phyloP scores from a whole-genome alignment of 805 yeast species.

The Metschnikowia dekortorum region DNA sequence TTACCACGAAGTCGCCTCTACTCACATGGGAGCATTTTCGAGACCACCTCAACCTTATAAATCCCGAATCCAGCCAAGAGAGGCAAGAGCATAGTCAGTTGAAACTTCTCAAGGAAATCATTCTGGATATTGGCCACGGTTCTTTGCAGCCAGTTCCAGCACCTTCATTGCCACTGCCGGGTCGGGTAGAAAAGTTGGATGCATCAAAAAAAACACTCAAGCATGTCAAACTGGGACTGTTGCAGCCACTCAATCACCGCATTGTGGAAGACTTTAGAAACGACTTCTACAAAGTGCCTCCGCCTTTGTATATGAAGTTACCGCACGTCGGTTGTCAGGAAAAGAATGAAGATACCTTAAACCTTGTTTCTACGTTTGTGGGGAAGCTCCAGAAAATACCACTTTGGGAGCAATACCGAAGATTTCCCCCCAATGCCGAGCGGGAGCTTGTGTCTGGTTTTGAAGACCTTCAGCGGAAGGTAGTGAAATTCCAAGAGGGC shows the following conservation, averaged over 20 bases:
- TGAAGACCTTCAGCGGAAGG: slow-evolving; percentile 3
- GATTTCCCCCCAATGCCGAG: neutral
- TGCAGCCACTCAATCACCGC: neutral
- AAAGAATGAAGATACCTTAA: neutral
- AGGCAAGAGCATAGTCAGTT: neutral
- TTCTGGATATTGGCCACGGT: neutral
- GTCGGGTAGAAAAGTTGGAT: neutral
- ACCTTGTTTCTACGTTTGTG: neutral
- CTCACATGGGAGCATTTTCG: neutral
- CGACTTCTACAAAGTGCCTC: slow-evolving; percentile 1
- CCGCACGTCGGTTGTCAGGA: neutral
- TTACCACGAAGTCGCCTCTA: slow-evolving; percentile 1
- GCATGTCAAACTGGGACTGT: neutral
- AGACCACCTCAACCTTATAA: neutral
- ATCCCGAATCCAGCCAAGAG: neutral
- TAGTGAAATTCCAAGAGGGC: slow-evolving; percentile 1
- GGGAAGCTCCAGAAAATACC: neutral
- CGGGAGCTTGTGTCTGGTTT: neutral
- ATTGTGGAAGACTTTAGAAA: neutral
- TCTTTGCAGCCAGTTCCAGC: neutral
- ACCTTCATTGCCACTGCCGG: neutral
- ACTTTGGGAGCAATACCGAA: neutral
- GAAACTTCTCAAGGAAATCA: neutral
- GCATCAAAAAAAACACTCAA: neutral
- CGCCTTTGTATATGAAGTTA: neutral